Conservation (phyloP, 1,284 basidiomycete genomes). For the Xerocomus cyaneibrunnescens region DNA sequence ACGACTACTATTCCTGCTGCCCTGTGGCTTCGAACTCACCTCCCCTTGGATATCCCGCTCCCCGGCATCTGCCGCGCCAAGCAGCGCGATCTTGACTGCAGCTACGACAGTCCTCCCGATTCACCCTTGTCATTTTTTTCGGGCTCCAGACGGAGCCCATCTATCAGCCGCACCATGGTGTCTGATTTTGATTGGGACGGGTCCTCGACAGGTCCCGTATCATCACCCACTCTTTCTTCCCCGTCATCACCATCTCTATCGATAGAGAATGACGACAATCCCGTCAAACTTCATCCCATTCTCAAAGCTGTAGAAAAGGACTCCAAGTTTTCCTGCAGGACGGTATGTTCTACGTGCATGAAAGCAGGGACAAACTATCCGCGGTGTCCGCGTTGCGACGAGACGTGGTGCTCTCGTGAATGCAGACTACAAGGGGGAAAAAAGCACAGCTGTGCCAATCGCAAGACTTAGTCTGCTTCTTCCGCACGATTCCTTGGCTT, state of each 20-base stretch:
- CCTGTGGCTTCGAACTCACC: conserved; percentile 24
- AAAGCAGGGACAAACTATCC: conserved; percentile 62
- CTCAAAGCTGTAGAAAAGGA: conserved; percentile 54
- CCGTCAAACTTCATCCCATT: conserved; percentile 43
- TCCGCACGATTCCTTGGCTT: not conserved
- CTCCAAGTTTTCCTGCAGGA: conserved; percentile 50
- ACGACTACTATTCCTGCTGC: conserved; percentile 38
- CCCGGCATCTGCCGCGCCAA: conserved; percentile 3
- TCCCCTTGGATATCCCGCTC: conserved; percentile 22
- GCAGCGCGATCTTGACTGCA: conserved; percentile 14
- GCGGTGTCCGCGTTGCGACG: conserved; percentile 59
- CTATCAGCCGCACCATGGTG: conserved; percentile 39
- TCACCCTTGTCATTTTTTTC: conserved; percentile 32
- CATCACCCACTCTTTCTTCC: conserved; percentile 25
- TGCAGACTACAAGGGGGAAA: conserved; percentile 56
- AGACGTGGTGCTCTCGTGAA: conserved; percentile 67
- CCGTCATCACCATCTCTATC: conserved; percentile 12
- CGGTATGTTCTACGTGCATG: conserved; percentile 55
- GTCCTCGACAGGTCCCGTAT: not conserved
- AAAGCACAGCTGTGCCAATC: conserved; percentile 45
- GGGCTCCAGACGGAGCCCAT: conserved; percentile 30
- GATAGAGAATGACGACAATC: conserved; percentile 27
- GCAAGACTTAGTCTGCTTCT: conserved; percentile 11
- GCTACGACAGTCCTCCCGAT: conserved; percentile 32
- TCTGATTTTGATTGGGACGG: conserved; percentile 18